Evolutionary conservation across 164 flowering plant species (phyloP).

Genomic region (Tinospora cordifolia): DNA sequence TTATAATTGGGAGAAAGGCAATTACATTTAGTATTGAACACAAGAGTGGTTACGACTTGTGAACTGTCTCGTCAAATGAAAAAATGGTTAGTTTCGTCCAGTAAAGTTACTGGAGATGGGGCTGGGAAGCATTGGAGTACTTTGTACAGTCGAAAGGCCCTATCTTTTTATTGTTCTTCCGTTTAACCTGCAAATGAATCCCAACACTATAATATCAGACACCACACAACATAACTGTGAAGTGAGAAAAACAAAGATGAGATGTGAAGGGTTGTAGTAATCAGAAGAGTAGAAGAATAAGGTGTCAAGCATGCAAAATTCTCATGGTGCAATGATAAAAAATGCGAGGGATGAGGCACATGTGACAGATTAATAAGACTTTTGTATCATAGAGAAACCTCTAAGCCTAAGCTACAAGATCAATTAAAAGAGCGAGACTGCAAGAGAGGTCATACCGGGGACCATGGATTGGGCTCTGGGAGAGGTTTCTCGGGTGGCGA

Average conservation of each 20-base stretch:
- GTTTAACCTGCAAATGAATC: conserved; percentile 46
- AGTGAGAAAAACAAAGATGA: background rate
- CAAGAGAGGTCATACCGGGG: conserved; percentile 59
- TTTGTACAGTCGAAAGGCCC: conserved; percentile 92
- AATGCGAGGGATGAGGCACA: too few relatives aligned
- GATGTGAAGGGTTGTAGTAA: background rate
- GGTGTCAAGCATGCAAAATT: too few relatives aligned
- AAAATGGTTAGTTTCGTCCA: background rate
- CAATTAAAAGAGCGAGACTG: background rate
- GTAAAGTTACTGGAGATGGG: conserved; percentile 12
- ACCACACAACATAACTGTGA: background rate
- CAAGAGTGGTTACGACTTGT: background rate
- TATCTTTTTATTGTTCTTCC: conserved; percentile 45
- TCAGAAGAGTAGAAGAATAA: too few relatives aligned
- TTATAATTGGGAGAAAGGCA: too few relatives aligned
- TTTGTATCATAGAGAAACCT: background rate
- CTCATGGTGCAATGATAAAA: too few relatives aligned
- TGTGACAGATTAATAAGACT: background rate
- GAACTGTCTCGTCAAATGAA: background rate
- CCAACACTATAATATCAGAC: background rate
- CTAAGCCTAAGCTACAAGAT: background rate
- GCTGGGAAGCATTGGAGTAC: conserved; percentile 26
- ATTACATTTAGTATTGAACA: background rate
- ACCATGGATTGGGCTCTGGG: conserved; percentile 91
- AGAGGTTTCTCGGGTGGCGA: conserved; percentile 75